A percentile compares a stretch with the other conserved stretches of the same genome.
phyloP scores from a whole-genome alignment of 176 grass and related monocot genomes.

The Oryza punctata region DNA sequence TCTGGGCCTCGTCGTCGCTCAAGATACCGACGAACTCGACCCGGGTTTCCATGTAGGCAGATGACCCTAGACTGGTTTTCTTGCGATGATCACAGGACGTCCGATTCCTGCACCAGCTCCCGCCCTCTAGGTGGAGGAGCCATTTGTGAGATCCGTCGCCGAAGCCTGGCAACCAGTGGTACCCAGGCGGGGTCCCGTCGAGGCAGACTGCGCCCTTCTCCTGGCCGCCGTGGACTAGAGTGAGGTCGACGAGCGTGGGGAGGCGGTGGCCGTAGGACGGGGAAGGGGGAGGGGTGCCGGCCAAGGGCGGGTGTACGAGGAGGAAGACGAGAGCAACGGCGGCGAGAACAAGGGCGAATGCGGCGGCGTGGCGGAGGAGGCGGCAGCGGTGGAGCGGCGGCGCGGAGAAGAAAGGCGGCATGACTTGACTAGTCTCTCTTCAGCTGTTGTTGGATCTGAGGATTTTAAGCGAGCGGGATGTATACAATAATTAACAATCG shows the following conservation, averaged over 20 bases:
- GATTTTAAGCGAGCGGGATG: too few species aligned
- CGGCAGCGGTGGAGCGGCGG: slow-evolving; percentile 14
- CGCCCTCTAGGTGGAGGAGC: slow-evolving; percentile 78
- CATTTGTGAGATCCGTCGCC: slow-evolving; percentile 63
- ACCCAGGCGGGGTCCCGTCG: slow-evolving; percentile 67
- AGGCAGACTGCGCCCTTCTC: slow-evolving; percentile 53
- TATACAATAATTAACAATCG: too few species aligned
- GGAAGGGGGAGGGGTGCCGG: neutral
- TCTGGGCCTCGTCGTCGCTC: slow-evolving; percentile 57
- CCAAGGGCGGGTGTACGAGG: neutral
- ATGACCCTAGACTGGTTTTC: slow-evolving; percentile 58
- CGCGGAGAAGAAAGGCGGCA: slow-evolving; percentile 19
- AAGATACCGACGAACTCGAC: slow-evolving; percentile 66
- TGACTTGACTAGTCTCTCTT: neutral
- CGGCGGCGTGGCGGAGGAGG: slow-evolving; percentile 14
- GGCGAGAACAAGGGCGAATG: slow-evolving; percentile 5
- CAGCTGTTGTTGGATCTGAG: slow-evolving; percentile 38
- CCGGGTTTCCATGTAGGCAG: slow-evolving; percentile 55
- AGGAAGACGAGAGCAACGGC: slow-evolving; percentile 25
- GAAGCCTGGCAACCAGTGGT: slow-evolving; percentile 63
- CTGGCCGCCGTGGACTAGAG: slow-evolving; percentile 32
- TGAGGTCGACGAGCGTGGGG: slow-evolving; percentile 45
- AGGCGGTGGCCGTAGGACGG: slow-evolving; percentile 50
- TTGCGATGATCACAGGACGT: slow-evolving; percentile 50
- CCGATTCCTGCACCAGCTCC: slow-evolving; percentile 65